phyloP scores from a whole-genome alignment of 129 eudicot species.

The carrot (Daucus carota) region DNA sequence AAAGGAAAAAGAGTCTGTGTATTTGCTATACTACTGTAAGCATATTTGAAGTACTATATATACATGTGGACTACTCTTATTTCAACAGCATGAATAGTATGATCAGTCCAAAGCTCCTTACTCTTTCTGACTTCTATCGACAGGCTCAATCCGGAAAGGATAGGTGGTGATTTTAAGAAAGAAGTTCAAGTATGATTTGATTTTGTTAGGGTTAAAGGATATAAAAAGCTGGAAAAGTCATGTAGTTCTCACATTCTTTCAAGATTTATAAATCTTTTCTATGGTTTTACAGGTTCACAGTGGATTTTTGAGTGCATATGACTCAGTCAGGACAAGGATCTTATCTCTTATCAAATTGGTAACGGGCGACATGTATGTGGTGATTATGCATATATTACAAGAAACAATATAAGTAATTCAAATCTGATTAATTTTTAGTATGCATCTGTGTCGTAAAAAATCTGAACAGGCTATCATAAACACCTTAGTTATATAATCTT shows the following conservation, averaged over 20 bases:
- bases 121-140: slow-evolving; percentile 14
- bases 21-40: not conserved
- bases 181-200: slow-evolving; percentile 67
- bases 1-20: not conserved
- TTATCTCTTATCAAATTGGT: slow-evolving; percentile 67
- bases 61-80: not conserved
- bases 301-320: slow-evolving; percentile 93
- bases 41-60: not conserved
- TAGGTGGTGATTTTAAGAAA: slow-evolving; percentile 87
- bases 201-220: not conserved
- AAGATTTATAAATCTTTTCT: slow-evolving; percentile 5
- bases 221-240: not conserved
- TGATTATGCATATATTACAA: not conserved
- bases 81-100: not conserved
- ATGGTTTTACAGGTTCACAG: slow-evolving; percentile 66
- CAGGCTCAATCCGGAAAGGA: slow-evolving; percentile 95
- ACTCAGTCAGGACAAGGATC: slow-evolving; percentile 83
- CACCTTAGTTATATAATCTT: not conserved
- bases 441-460: not conserved
- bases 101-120: not conserved
- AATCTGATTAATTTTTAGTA: not conserved
- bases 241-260: slow-evolving; percentile 1
- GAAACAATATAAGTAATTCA: not conserved
- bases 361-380: slow-evolving; percentile 48
- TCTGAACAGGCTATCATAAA: not conserved